Percentiles rank a stretch among this genome's conserved stretches.
These are phyloP conservation scores for Cylindrodendrum hubeiense DNA, from an alignment of 2,329 filamentous ascomycete genomes.

Conservation along the genomic window DNA sequence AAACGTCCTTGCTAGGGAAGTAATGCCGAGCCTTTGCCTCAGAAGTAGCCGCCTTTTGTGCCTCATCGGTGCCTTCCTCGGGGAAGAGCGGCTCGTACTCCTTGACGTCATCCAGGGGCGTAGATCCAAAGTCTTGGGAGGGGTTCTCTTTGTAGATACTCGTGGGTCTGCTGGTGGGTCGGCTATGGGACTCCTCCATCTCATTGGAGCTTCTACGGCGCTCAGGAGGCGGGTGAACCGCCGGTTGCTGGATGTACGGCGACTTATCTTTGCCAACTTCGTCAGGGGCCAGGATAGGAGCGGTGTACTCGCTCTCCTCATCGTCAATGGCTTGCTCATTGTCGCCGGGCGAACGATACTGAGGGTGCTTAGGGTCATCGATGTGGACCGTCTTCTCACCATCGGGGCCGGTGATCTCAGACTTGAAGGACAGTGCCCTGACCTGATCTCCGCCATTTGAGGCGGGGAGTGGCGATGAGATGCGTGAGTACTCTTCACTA, in stretches of 20 bases:
- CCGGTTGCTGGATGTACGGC: constrained; percentile 79
- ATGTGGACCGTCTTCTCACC: constrained; percentile 79
- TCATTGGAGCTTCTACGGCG: constrained; percentile 71
- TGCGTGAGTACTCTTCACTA: constrained; percentile 85
- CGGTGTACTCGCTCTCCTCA: constrained; percentile 73
- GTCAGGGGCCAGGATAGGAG: constrained; percentile 90
- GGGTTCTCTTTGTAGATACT: constrained; percentile 69
- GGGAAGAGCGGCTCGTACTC: constrained; percentile 97
- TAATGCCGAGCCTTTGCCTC: constrained; percentile 70
- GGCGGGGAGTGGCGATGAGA: constrained; percentile 74
- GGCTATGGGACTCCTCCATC: constrained; percentile 68
- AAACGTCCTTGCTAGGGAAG: constrained; percentile 96
- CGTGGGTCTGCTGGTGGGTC: constrained; percentile 70
- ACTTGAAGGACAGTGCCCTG: constrained; percentile 41
- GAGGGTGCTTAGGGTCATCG: constrained; percentile 66
- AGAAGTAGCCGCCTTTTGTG: constrained; percentile 49
- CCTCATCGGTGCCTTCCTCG: constrained; percentile 74
- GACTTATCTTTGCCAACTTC: constrained; percentile 82
- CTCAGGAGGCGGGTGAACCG: constrained; percentile 80
- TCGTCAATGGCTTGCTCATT: constrained; percentile 63
- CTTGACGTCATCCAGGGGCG: constrained; percentile 86
- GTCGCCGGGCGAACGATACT: constrained; percentile 53
- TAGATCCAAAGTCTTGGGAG: constrained; percentile 67
- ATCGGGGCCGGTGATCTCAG: constrained; percentile 53
- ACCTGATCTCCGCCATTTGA: constrained; percentile 45